Percentiles rank a stretch among this genome's conserved stretches.
These are phyloP conservation scores for Asterophora parasitica DNA, from an alignment of 768 basidiomycete genomes.

Conservation along the genomic window DNA sequence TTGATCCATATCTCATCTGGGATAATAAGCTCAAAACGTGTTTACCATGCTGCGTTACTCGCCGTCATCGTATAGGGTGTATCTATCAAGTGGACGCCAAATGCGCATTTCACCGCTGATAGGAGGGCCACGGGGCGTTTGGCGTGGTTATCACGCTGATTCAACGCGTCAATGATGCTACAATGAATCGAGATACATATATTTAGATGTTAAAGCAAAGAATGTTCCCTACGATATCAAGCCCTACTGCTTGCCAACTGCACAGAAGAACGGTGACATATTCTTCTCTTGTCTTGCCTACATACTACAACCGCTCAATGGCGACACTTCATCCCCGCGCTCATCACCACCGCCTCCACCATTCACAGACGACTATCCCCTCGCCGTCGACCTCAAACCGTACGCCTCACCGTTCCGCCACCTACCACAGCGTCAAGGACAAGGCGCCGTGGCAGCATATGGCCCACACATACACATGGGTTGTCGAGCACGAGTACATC, in stretches of 20 bases:
- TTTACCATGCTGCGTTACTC: conserved; percentile 3
- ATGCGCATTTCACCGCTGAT: conserved; percentile 5
- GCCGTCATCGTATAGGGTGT: neutral
- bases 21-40: conserved; percentile 17
- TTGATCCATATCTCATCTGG: conserved; percentile 4
- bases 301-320: conserved; percentile 6
- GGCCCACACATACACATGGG: conserved; percentile 43
- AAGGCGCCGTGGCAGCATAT: conserved; percentile 37
- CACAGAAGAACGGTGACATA: too few relatives aligned
- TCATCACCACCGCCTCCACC: conserved; percentile 3
- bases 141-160: conserved; percentile 33
- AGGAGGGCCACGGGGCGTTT: conserved; percentile 10
- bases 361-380: conserved; percentile 6
- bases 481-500: conserved; percentile 47
- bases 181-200: conserved; percentile 13
- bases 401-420: conserved; percentile 5
- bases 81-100: conserved; percentile 1
- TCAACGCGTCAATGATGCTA: conserved; percentile 22
- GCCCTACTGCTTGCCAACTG: too few relatives aligned
- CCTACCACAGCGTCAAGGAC: conserved; percentile 8
- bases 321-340: conserved; percentile 7
- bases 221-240: conserved; percentile 7
- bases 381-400: conserved; percentile 3
- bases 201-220: conserved; percentile 3
- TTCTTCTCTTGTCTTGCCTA: too few relatives aligned